Evolutionary conservation across 495 filamentous ascomycete species (phyloP), one percentile per base, ranked within the genome.

Genomic region (Trichoderma erinaceum): DNA sequence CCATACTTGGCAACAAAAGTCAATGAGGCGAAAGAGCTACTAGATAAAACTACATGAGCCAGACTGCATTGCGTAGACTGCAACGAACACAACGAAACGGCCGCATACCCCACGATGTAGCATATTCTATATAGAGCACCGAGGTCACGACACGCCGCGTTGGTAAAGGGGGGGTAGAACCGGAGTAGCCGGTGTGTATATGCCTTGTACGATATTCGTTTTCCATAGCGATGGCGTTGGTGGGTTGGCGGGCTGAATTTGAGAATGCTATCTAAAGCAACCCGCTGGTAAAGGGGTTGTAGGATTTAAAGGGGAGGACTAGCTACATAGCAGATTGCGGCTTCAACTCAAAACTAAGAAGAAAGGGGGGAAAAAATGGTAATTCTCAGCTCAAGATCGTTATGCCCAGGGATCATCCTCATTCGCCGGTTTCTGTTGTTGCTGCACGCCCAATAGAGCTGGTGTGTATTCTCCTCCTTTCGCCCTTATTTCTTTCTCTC

Each of bases 1-100:
- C 95, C 95, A 41, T 99, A 97, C 77, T 77, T 99, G 67, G 95
- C 95, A 11, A 96, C 92, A 61, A 99, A 99, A 77, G 90, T 98
- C 76, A 98, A 98, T 78, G 94, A 98, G 78, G 94, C 94, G 50
- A 98, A 98, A 78, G 94, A 98, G 77, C 89, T 97, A 71, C 75
- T 98, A 73, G 94, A 98, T 77, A 98, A 97, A 81, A 61, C 56
- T 25, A 25, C 29, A 23, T 61, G 56, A 61, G 2, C 12, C 16
- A 29, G 27, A 15, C 56, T 8, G 13, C 27, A 66, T 13, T 29
- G 32, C 6, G 18, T 15, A 32, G 29, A 61, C 56, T 27, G 56
- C 25, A 61, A 27, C 25, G 56, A 61, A 8, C 56, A 8, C 11
- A 61, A 61, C 11, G 56, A 32, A 18, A 18, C 56, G 48, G 16